Evolutionary conservation across 2,329 filamentous ascomycete species (phyloP), one percentile per base, ranked within the genome.

Genomic region (Nothomitra cinnamomea): DNA sequence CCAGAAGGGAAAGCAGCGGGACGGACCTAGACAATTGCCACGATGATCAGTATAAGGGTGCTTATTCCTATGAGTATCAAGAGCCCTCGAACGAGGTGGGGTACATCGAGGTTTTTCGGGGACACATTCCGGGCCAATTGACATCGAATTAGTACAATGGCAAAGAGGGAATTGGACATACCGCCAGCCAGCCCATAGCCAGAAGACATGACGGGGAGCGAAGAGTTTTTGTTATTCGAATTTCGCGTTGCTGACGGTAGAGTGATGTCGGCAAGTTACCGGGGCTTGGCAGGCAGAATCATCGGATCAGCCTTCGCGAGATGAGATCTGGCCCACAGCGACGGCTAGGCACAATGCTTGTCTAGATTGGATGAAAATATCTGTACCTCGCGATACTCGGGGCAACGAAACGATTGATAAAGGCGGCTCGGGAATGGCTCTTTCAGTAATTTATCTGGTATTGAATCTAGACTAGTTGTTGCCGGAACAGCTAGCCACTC

Each of bases 1-100:
- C 92, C 92, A 98, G 80, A 95, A 98, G 66, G 89, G 87, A 75
- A 95, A 96, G 81, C 92, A 98, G 70, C 90, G 86, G 63, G 75
- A 77, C 60, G 78, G 77, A 64, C 80, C 80, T 83, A 63, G 54
- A 50, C 54, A n/a, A 52, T 51, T 47, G 54, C 52, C 56, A 56
- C 55, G 47, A 21, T 57, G 17, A 45, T 41, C 22, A 45, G 56
- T 54, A 40, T 42, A n/a, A 21, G 52, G 45, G 13, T 53, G 17
- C n/a, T 52, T 43, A 6, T 36, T 21, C 45, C 6, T 6, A 21
- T n/a, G 45, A 49, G 6, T n/a, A n/a, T 19, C 17, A n/a, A 6
- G 32, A 38, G 3, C 17, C 13, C 15, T n/a, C 15, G 15, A 10
- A 32, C 10, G 28, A 19, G 4, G 41, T 4, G 45, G 45, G 5